Evolutionary conservation across 2,329 filamentous ascomycete species (phyloP).

Genomic region (Annulohypoxylon truncatum): DNA sequence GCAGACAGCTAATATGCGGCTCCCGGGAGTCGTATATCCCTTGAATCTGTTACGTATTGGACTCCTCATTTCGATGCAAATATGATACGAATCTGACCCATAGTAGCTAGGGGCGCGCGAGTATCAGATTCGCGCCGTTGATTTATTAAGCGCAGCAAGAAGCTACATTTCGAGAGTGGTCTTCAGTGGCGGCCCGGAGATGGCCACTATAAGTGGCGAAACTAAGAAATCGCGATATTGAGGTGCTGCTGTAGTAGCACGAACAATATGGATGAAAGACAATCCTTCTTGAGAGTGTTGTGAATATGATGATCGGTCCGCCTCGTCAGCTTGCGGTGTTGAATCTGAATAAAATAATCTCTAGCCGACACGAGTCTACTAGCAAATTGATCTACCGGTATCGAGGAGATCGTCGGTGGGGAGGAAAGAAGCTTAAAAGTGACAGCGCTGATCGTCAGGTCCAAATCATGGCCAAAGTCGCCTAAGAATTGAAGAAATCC

Average conservation of each 20-base stretch:
- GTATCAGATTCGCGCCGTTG: not conserved
- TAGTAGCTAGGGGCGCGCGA: constrained; percentile 13
- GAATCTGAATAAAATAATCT: not conserved
- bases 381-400: constrained; percentile 30
- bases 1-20: constrained; percentile 35
- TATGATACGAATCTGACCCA: not conserved
- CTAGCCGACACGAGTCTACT: not conserved
- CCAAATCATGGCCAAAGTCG: constrained; percentile 11
- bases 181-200: constrained; percentile 2
- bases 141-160: constrained; percentile 5
- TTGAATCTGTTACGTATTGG: constrained; percentile 25
- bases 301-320: not conserved
- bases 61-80: constrained; percentile 8
- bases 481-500: not conserved
- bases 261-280: constrained; percentile 29
- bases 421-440: constrained; percentile 38
- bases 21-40: constrained; percentile 17
- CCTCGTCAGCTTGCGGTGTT: not conserved
- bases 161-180: constrained; percentile 1
- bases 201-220: constrained; percentile 28
- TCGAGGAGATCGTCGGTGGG: constrained; percentile 9
- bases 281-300: not conserved
- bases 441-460: constrained; percentile 41
- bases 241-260: not conserved
- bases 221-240: not conserved